Percentiles rank a stretch among this genome's conserved stretches.
Conservation (phyloP, 805 yeast genomes). For the Yarrowia sp. region DNA sequence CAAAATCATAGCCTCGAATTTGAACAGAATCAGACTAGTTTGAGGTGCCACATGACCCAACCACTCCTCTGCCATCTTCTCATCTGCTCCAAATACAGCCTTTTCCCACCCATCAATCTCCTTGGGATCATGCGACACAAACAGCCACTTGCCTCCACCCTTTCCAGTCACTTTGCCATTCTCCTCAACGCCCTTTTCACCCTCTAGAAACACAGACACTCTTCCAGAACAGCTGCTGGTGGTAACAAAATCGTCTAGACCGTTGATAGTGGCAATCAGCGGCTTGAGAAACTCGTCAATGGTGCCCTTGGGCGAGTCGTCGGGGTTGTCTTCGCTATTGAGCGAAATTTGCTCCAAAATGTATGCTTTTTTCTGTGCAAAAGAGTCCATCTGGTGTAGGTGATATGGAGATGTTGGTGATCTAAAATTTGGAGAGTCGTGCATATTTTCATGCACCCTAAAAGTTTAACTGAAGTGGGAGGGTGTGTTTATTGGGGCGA, state of each 20-base stretch:
- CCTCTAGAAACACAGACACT: constrained; percentile 77
- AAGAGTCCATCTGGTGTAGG: constrained; percentile 42
- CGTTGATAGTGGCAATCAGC: constrained; percentile 63
- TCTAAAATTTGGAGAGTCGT: background rate
- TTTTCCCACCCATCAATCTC: constrained; percentile 40
- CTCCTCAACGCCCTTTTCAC: constrained; percentile 45
- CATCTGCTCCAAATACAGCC: background rate
- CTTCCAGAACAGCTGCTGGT: constrained; percentile 89
- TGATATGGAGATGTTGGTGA: background rate
- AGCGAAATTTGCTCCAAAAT: constrained; percentile 52
- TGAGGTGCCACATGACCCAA: constrained; percentile 38
- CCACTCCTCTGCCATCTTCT: background rate
- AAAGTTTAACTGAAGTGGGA: background rate
- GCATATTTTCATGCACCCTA: background rate
- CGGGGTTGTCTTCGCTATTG: constrained; percentile 44
- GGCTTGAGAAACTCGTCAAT: constrained; percentile 75
- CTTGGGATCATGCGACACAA: constrained; percentile 63
- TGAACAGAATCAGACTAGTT: constrained; percentile 63
- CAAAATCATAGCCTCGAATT: constrained; percentile 80
- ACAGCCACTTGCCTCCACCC: constrained; percentile 85
- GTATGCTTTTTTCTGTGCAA: constrained; percentile 60
- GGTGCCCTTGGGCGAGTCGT: constrained; percentile 74
- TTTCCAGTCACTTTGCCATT: constrained; percentile 66
- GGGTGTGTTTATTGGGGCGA: too few relatives aligned
- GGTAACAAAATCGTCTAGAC: constrained; percentile 65